Evolutionary conservation across 495 filamentous ascomycete species (phyloP).

Genomic region (Apiosordaria backusii): DNA sequence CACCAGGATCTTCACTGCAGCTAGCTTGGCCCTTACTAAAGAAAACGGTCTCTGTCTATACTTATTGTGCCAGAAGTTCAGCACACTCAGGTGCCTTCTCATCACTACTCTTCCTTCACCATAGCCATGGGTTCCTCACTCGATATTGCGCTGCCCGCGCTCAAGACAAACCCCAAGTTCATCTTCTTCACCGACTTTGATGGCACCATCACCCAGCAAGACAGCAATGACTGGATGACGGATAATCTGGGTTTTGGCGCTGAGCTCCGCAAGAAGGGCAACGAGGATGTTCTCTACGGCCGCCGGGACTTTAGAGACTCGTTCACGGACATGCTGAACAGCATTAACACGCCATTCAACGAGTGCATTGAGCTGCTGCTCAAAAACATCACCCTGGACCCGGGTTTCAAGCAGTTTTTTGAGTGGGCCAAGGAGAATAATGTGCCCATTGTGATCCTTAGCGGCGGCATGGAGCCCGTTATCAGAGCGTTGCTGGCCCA

Average conservation of each 20-base stretch:
- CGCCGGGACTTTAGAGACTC: slow-evolving; percentile 72
- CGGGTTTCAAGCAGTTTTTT: slow-evolving; percentile 81
- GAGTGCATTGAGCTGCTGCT: slow-evolving; percentile 71
- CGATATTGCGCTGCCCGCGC: slow-evolving; percentile 40
- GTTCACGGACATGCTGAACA: slow-evolving; percentile 86
- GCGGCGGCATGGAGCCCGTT: slow-evolving; percentile 86
- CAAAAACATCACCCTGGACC: slow-evolving; percentile 83
- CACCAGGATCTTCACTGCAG: slow-evolving; percentile 2
- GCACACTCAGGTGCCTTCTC: slow-evolving; percentile 4
- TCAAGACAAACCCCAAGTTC: slow-evolving; percentile 69
- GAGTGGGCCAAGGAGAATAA: slow-evolving; percentile 74
- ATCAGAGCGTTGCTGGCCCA: slow-evolving; percentile 77
- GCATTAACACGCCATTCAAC: slow-evolving; percentile 70
- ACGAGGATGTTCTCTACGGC: slow-evolving; percentile 66
- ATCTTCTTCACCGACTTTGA: slow-evolving; percentile 99
- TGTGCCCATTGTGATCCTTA: slow-evolving; percentile 87
- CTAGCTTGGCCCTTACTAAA: neutral
- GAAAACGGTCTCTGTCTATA: neutral
- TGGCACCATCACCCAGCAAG: slow-evolving; percentile 85
- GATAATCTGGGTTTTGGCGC: slow-evolving; percentile 85
- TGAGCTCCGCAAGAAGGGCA: slow-evolving; percentile 60
- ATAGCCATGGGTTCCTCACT: slow-evolving; percentile 30
- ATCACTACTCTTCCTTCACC: neutral
- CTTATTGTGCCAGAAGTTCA: neutral
- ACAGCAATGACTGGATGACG: slow-evolving; percentile 94